Conservation (phyloP, 768 basidiomycete genomes). For the Boletus huronensis region DNA sequence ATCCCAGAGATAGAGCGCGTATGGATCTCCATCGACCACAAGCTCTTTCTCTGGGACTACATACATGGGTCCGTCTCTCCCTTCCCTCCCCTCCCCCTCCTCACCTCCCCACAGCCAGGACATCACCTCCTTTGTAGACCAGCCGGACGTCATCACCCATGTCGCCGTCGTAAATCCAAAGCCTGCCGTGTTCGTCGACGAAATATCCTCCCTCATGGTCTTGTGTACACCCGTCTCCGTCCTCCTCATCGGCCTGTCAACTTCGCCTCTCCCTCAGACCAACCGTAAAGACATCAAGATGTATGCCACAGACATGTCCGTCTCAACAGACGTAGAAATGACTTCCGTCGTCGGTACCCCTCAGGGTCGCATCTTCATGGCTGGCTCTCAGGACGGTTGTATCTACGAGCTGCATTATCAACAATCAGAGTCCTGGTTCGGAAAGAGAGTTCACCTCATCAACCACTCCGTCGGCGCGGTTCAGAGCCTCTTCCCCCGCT, state of each 20-base stretch:
- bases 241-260: constrained; percentile 78
- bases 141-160: constrained; percentile 83
- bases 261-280: constrained; percentile 39
- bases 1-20: constrained; percentile 91
- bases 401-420: constrained; percentile 93
- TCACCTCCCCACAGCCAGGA: constrained; percentile 57
- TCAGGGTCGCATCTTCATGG: constrained; percentile 90
- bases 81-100: background rate
- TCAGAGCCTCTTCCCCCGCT: constrained; percentile 74
- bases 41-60: constrained; percentile 96
- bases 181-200: constrained; percentile 84
- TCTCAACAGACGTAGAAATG: constrained; percentile 83
- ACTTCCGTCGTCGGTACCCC: constrained; percentile 72
- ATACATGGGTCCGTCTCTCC: constrained; percentile 69
- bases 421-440: constrained; percentile 89
- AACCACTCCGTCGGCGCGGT: constrained; percentile 83
- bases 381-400: constrained; percentile 78
- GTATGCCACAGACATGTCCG: constrained; percentile 83
- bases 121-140: constrained; percentile 87
- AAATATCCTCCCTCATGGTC: constrained; percentile 84
- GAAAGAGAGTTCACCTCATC: constrained; percentile 76
- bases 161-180: constrained; percentile 88
- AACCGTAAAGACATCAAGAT: constrained; percentile 75
- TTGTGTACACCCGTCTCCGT: constrained; percentile 85
- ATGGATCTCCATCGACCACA: constrained; percentile 94